phyloP scores from a whole-genome alignment of 495 filamentous ascomycete species.

The Penicillium flavigenum region DNA sequence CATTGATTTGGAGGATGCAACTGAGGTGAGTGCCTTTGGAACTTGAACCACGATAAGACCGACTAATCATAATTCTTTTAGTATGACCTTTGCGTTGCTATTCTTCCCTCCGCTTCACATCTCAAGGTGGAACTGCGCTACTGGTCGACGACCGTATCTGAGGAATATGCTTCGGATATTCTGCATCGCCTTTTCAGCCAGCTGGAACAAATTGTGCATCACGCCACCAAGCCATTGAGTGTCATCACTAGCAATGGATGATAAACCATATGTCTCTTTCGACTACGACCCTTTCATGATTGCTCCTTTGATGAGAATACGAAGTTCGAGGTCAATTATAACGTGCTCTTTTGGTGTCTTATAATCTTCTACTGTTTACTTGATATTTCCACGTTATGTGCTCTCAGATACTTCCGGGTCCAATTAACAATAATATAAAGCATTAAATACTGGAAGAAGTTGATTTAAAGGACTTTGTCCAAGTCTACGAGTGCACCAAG shows the following conservation, averaged over 20 bases:
- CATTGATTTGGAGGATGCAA: not conserved
- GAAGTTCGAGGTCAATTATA: not conserved
- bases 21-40: not conserved
- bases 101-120: not conserved
- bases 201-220: not conserved
- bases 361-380: not conserved
- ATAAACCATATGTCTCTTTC: not conserved
- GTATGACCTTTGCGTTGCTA: constrained; percentile 4
- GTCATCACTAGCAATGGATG: not conserved
- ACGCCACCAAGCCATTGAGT: not conserved
- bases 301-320: not conserved
- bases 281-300: not conserved
- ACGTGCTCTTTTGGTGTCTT: not conserved
- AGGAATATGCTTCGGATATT: constrained; percentile 1
- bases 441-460: not conserved
- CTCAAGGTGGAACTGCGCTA: not conserved
- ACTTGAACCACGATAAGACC: not conserved
- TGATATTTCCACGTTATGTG: not conserved
- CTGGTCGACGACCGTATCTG: not conserved
- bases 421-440: not conserved
- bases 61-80: not conserved
- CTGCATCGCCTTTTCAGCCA: not conserved
- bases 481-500: constrained; percentile 3
- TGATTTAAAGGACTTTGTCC: not conserved
- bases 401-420: not conserved